A percentile compares a stretch with the other conserved stretches of the same genome.
phyloP scores from a whole-genome alignment of 768 basidiomycete species.

The Amanita muscaria region DNA sequence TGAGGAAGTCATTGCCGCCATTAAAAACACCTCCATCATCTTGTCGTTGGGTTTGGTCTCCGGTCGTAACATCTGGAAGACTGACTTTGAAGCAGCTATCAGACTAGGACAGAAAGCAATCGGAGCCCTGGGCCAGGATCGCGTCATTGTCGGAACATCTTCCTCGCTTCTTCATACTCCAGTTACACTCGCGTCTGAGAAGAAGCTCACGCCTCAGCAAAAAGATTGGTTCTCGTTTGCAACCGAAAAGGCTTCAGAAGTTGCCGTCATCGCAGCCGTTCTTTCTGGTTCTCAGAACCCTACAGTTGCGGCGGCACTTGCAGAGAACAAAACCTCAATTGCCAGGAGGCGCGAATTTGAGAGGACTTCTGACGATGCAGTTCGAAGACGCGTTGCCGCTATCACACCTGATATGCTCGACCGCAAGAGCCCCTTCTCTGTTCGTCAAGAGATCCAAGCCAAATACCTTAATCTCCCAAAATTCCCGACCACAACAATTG shows the following conservation, averaged over 20 bases:
- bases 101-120: conserved; percentile 80
- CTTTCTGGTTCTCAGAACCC: conserved; percentile 81
- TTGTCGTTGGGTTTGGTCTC: conserved; percentile 95
- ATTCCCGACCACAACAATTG: conserved; percentile 98
- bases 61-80: conserved; percentile 99
- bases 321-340: conserved; percentile 86
- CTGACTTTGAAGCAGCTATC: conserved; percentile 78
- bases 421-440: conserved; percentile 83
- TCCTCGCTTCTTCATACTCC: conserved; percentile 98
- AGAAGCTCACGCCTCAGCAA: conserved; percentile 78
- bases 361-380: conserved; percentile 83
- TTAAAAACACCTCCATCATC: conserved; percentile 73
- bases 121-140: conserved; percentile 71
- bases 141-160: conserved; percentile 90
- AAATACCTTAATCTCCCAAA: conserved; percentile 85
- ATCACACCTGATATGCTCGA: conserved; percentile 82
- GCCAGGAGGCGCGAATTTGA: conserved; percentile 93
- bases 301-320: conserved; percentile 60
- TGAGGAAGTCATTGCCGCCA: conserved; percentile 66
- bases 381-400: conserved; percentile 90
- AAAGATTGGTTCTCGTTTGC: conserved; percentile 99
- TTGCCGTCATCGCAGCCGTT: conserved; percentile 76
- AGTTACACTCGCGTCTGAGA: conserved; percentile 90
- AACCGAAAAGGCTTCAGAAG: conserved; percentile 89
- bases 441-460: conserved; percentile 82